phyloP scores from a whole-genome alignment of 2,329 filamentous ascomycete genomes.

The Epichloe sibirici region DNA sequence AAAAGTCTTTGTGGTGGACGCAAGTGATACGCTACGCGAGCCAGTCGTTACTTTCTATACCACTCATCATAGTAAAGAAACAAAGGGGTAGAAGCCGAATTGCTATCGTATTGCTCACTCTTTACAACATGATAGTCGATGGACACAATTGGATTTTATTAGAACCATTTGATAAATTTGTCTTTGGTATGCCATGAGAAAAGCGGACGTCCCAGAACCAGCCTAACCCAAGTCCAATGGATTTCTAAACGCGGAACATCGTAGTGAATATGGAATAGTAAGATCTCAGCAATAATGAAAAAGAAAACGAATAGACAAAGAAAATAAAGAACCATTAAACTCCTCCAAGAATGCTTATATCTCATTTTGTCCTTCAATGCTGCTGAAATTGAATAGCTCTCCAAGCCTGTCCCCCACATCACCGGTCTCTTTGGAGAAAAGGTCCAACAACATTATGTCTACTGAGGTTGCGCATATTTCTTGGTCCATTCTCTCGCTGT shows the following conservation, averaged over 20 bases:
- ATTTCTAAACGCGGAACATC: not conserved
- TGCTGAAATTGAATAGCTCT: slow-evolving; percentile 5
- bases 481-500: slow-evolving; percentile 88
- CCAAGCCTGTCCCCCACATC: not conserved
- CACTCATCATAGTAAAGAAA: not conserved
- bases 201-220: slow-evolving; percentile 2
- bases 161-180: not conserved
- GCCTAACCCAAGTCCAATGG: slow-evolving; percentile 4
- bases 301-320: not conserved
- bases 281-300: not conserved
- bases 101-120: not conserved
- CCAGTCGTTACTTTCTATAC: not conserved
- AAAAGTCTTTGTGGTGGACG: not conserved
- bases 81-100: not conserved
- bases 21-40: not conserved
- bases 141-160: not conserved
- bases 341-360: slow-evolving; percentile 13
- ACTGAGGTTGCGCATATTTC: slow-evolving; percentile 54
- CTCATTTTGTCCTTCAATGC: slow-evolving; percentile 5
- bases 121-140: not conserved
- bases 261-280: not conserved
- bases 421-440: not conserved
- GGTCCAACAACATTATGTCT: slow-evolving; percentile 1
- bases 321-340: slow-evolving; percentile 9
- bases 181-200: slow-evolving; percentile 3